These are phyloP conservation scores for Nakazawaea holstii DNA, from an alignment of 805 yeast genomes.

Conservation along the genomic window DNA sequence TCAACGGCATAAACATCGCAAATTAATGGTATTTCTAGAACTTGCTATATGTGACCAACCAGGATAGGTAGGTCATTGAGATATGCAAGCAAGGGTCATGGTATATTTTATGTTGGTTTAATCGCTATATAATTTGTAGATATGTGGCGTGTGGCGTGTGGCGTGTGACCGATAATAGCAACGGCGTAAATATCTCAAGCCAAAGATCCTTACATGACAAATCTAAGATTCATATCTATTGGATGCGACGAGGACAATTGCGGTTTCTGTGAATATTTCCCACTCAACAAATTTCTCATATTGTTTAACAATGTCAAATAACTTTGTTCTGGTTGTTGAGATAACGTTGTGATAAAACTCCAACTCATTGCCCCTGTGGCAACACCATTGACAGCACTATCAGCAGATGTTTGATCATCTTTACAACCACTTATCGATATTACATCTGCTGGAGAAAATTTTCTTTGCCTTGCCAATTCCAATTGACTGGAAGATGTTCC, in stretches of 20 bases:
- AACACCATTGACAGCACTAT: conserved; percentile 56
- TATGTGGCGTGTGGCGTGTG: too few species aligned
- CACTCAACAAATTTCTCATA: conserved; percentile 56
- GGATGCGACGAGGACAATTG: conserved; percentile 80
- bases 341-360: conserved; percentile 58
- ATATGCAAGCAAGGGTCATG: too few species aligned
- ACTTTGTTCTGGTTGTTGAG: conserved; percentile 57
- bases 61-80: too few species aligned
- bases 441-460: conserved; percentile 65
- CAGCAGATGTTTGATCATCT: conserved; percentile 69
- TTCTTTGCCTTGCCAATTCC: conserved; percentile 40
- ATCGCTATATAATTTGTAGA: too few species aligned
- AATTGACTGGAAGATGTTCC: conserved; percentile 19
- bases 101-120: too few species aligned
- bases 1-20: too few species aligned
- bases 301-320: conserved; percentile 66
- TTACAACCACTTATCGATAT: conserved; percentile 71
- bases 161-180: too few species aligned
- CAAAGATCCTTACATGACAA: conserved; percentile 28
- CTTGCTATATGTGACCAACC: too few species aligned
- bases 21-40: too few species aligned
- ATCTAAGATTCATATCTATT: conserved; percentile 48
- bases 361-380: conserved; percentile 77
- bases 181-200: not conserved
- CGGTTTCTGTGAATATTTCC: conserved; percentile 75